Evolutionary conservation across 345 rosid genomes (phyloP).

Genomic region (Sonneratia alba): DNA sequence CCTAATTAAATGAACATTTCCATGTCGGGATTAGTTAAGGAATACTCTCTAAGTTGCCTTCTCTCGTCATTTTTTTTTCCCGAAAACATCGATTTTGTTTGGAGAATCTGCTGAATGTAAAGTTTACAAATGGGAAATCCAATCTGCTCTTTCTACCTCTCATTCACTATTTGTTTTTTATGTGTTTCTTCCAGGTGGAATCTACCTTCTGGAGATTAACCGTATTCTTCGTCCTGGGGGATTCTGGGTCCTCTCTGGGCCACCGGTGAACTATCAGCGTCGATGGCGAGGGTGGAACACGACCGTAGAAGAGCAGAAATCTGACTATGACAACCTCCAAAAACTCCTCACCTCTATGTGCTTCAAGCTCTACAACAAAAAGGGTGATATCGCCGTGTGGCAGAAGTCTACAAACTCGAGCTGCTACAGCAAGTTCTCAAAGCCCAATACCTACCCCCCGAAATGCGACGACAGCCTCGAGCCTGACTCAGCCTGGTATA

Average conservation of each 20-base stretch:
- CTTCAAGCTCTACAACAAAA: conserved; percentile 75
- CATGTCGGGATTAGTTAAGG: no score
- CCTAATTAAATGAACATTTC: no score
- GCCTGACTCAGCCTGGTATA: conserved; percentile 95
- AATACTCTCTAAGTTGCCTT: no score
- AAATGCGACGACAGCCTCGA: conserved; percentile 93
- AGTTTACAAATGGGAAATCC: not conserved
- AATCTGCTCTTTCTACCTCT: not conserved
- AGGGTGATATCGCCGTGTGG: conserved; percentile 96
- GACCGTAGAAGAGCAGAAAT: conserved; percentile 79
- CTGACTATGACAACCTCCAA: conserved; percentile 68
- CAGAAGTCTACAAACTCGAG: conserved; percentile 57
- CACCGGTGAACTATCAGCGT: conserved; percentile 84
- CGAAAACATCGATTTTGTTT: no score
- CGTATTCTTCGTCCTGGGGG: conserved; percentile 98
- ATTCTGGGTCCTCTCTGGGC: conserved; percentile 97
- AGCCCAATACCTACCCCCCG: conserved; percentile 67
- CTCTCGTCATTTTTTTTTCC: no score
- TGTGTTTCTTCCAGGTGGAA: conserved; percentile 52
- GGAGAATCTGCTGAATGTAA: no score
- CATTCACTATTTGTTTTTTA: not conserved
- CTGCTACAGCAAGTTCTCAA: conserved; percentile 60
- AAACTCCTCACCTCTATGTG: conserved; percentile 82
- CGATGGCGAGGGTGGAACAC: conserved; percentile 99
- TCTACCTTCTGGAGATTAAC: conserved; percentile 81